Base-by-base conservation (phyloP, 495 filamentous ascomycete species). In the Cercophora scortea region DNA sequence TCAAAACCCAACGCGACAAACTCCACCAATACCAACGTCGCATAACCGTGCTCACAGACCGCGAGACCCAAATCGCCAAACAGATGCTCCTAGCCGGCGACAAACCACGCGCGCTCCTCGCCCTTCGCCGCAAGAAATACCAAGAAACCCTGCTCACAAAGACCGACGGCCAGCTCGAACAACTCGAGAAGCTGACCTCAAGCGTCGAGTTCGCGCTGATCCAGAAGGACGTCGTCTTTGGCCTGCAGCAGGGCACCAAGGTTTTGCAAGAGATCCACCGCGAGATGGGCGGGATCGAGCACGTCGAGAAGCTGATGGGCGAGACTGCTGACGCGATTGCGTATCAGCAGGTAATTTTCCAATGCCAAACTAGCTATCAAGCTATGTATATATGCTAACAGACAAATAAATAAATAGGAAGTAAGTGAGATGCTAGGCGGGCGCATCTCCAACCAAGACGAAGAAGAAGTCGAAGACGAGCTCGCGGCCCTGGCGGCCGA, bases 391-490 rank as follows among this genome's bases (percentile, higher is more conserved):
- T 18, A n/a, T 57, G 11, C 36, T 45, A 33, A 25, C 41, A 18
- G n/a, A 15, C 13, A 44, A 11, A 11, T 9, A 44, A 40, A 1
- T 6, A 19, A 43, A 64, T 58, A 93, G 87, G 91, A 93, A 67
- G 78, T 98, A 54, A 91, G 83, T 67, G 89, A 93, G 42, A 89
- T 96, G 84, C 79, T 98, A 10, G 87, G 80, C 9, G 89, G 88
- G 2, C 76, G 80, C 54, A 85, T 96, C 71, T 88, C 87, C 38
- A 90, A 88, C 61, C 86, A 92, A 62, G 94, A 97, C 69, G 93
- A 97, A 66, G 94, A 96, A 55, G 93, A 96, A 61, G 94, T 97
- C 19, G 94, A 96, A 62, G 90, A 96, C 60, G 93, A 97, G 72
- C 69, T 98, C 56, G 89, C 86, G 45, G 84, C 79, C 16, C 71